Evolutionary conservation across 345 rosid species (phyloP).

Genomic region (Salix purpurea): DNA sequence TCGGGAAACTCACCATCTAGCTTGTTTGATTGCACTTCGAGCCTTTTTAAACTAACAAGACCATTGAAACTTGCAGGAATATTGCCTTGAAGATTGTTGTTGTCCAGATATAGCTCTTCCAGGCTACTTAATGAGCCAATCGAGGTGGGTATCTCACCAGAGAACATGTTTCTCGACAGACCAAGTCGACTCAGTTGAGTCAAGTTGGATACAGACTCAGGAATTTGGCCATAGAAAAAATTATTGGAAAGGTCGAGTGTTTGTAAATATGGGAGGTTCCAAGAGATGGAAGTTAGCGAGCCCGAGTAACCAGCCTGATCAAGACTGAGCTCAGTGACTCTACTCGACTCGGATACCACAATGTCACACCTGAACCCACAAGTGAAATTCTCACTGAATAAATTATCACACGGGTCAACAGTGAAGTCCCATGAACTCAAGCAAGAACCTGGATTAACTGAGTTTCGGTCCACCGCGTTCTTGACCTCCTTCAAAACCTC

Average conservation of each 20-base stretch:
- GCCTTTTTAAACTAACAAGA: constrained; percentile 45
- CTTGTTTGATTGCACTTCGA: constrained; percentile 69
- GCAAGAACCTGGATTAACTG: constrained; percentile 70
- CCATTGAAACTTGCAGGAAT: constrained; percentile 50
- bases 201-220: constrained; percentile 46
- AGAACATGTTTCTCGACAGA: constrained; percentile 56
- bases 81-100: constrained; percentile 54
- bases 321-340: constrained; percentile 71
- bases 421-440: constrained; percentile 80
- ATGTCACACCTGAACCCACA: constrained; percentile 89
- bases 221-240: constrained; percentile 55
- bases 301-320: constrained; percentile 82
- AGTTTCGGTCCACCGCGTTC: constrained; percentile 39
- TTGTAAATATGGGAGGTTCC: constrained; percentile 55
- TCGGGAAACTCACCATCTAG: constrained; percentile 62
- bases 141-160: constrained; percentile 61
- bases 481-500: constrained; percentile 50
- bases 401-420: constrained; percentile 70
- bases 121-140: constrained; percentile 50
- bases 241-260: constrained; percentile 65
- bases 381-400: constrained; percentile 66
- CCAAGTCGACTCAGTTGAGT: constrained; percentile 56
- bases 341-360: constrained; percentile 35
- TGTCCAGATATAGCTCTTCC: constrained; percentile 61
- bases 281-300: constrained; percentile 45